Base-by-base conservation (phyloP, 148 eudicot genomes). In the Rhododendron ferrugineum region DNA sequence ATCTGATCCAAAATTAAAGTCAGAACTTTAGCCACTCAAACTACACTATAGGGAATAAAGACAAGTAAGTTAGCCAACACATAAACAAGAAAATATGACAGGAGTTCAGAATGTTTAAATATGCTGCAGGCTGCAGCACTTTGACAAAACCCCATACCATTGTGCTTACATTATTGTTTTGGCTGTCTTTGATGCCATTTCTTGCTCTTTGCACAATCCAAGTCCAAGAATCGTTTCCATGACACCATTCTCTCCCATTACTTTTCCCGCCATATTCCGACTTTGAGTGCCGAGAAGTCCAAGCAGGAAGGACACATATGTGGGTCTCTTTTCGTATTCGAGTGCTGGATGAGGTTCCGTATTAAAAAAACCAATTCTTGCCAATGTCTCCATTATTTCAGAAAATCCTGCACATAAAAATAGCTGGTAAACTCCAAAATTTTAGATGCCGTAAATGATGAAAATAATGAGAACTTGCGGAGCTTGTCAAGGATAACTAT, bases 331-430 rank as follows among this genome's bases (percentile, higher is more conserved):
- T 50, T 89, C 83, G 79, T 83, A 83, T 78, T 85, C 34, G 42
- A 97, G 95, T 73, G 88, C 74, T 58, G 86, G 88, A 70, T 80
- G 90, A 76, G 81, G 82, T 88, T 95, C 95, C 1, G 88, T 76
- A 85, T 89, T 85, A 37, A 97, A 92, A 89, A 97, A 92, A 85
- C 99, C 99, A 76, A 95, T 90, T 85, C 90, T 94, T 83, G 96
- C 91, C 78, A 97, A 64, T 44, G 98, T 92, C 49, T 90, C 98
- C 98, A 97, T 97, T 89, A 93, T 90, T 86, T 91, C 89, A 82
- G 95, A 87, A 88, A 97, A 97, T 85, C 99, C 99, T 97, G 87
- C 91, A 87, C 40, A 34, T 34, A 78, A 83, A 58, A 76, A 52
- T 16, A 77, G 37, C 8, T 5, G 52, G 78, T 64, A 37, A 81